Evolutionary conservation across 2,329 filamentous ascomycete species (phyloP).

Genomic region (Albifimbria verrucaria): DNA sequence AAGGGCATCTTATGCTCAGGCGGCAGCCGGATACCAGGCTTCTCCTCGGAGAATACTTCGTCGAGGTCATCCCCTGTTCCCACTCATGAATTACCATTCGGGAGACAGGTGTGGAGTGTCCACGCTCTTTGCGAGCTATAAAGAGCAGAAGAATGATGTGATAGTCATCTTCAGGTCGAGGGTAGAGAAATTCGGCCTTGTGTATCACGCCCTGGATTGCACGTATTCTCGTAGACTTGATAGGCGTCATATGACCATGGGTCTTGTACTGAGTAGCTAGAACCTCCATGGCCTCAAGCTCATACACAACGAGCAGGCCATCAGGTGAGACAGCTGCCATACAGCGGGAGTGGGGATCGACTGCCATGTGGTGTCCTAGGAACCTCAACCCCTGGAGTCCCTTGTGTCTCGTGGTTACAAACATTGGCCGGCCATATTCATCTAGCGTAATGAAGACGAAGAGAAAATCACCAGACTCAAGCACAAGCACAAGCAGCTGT

Average conservation of each 20-base stretch:
- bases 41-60: slow-evolving; percentile 42
- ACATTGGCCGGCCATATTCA: slow-evolving; percentile 47
- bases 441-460: slow-evolving; percentile 66
- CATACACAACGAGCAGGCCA: slow-evolving; percentile 67
- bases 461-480: slow-evolving; percentile 69
- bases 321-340: slow-evolving; percentile 69
- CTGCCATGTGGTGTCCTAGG: slow-evolving; percentile 64
- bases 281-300: slow-evolving; percentile 55
- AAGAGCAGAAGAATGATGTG: slow-evolving; percentile 76
- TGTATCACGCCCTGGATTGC: slow-evolving; percentile 70
- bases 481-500: slow-evolving; percentile 75
- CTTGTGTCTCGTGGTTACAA: slow-evolving; percentile 57
- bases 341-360: slow-evolving; percentile 72
- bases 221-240: slow-evolving; percentile 45
- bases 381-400: slow-evolving; percentile 56
- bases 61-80: slow-evolving; percentile 48
- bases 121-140: slow-evolving; percentile 39
- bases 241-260: slow-evolving; percentile 50
- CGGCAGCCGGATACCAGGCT: slow-evolving; percentile 47
- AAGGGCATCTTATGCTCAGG: slow-evolving; percentile 58
- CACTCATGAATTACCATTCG: slow-evolving; percentile 60
- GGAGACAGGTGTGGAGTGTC: slow-evolving; percentile 28
- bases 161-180: slow-evolving; percentile 60
- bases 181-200: slow-evolving; percentile 82
- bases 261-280: slow-evolving; percentile 48